These are phyloP conservation scores for Lichtheimia ornata DNA, from an alignment of 371 early-diverging fungal genomes.

Conservation along the genomic window DNA sequence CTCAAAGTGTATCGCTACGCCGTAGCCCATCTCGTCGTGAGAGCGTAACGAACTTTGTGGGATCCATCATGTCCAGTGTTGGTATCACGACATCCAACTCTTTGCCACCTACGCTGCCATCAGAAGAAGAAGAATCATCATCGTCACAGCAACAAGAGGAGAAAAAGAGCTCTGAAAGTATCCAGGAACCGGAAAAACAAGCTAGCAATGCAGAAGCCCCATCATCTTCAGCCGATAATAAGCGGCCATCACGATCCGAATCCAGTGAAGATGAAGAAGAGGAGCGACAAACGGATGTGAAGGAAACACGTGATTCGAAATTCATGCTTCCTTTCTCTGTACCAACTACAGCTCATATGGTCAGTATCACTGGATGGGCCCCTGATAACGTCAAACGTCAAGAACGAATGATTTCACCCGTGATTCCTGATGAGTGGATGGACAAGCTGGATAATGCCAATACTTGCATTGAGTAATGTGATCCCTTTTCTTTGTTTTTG, in stretches of 20 bases:
- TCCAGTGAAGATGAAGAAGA: slow-evolving; percentile 29
- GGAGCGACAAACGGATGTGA: slow-evolving; percentile 39
- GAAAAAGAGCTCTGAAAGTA: not conserved
- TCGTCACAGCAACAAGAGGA: not conserved
- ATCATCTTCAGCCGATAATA: not conserved
- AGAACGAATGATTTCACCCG: slow-evolving; percentile 13
- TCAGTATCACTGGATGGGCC: slow-evolving; percentile 17
- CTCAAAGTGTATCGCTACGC: slow-evolving; percentile 21
- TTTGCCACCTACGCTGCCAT: slow-evolving; percentile 16
- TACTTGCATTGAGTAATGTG: not conserved
- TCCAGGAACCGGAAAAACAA: not conserved
- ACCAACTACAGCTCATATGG: slow-evolving; percentile 47
- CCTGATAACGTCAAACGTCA: slow-evolving; percentile 13
- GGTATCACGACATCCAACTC: slow-evolving; percentile 23
- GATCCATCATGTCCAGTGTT: slow-evolving; percentile 27
- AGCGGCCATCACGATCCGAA: not conserved
- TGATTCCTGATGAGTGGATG: slow-evolving; percentile 22
- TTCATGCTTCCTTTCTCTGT: slow-evolving; percentile 59
- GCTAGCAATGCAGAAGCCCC: not conserved
- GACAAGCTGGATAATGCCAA: slow-evolving; percentile 17
- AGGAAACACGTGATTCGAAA: slow-evolving; percentile 51
- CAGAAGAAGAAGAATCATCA: not conserved
- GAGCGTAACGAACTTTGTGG: slow-evolving; percentile 31
- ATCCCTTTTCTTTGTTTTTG: not conserved
- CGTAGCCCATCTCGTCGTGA: slow-evolving; percentile 28